Evolutionary conservation across 1,284 basidiomycete genomes (phyloP).

Genomic region (Melampsora larici-populina): DNA sequence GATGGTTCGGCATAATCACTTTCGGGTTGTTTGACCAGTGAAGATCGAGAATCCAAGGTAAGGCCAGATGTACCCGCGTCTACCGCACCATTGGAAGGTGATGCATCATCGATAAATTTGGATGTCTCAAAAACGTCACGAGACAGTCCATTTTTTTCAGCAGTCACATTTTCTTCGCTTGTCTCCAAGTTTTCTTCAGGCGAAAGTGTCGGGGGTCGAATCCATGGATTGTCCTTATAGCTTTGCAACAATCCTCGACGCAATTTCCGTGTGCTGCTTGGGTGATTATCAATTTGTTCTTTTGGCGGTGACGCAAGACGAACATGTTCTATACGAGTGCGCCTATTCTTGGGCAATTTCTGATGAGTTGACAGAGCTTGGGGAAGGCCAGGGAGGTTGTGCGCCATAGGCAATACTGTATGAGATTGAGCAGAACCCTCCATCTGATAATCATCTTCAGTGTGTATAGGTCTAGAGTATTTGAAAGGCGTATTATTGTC

Average conservation of each 20-base stretch:
- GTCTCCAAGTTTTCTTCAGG: background rate
- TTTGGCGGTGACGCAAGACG: too few relatives aligned
- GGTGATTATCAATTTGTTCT: background rate
- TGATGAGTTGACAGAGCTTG: too few relatives aligned
- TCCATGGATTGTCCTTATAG: slow-evolving; percentile 18
- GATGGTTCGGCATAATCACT: background rate
- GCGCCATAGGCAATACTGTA: too few relatives aligned
- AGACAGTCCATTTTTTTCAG: background rate
- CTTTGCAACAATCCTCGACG: slow-evolving; percentile 2
- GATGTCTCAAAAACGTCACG: background rate
- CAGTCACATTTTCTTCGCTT: background rate
- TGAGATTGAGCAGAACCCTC: too few relatives aligned
- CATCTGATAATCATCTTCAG: background rate
- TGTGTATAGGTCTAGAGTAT: slow-evolving; percentile 5
- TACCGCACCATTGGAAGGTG: background rate
- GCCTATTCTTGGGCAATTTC: too few relatives aligned
- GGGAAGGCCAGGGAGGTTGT: too few relatives aligned
- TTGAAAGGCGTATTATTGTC: background rate
- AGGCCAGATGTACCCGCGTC: background rate
- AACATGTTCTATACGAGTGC: too few relatives aligned
- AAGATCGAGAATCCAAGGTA: background rate
- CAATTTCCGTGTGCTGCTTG: background rate
- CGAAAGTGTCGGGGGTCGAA: background rate
- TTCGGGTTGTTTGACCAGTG: background rate
- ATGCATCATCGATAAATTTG: background rate